These are phyloP conservation scores for Gaertneriomyces sp. DNA, from an alignment of 192 early-diverging fungal species.

Conservation along the genomic window DNA sequence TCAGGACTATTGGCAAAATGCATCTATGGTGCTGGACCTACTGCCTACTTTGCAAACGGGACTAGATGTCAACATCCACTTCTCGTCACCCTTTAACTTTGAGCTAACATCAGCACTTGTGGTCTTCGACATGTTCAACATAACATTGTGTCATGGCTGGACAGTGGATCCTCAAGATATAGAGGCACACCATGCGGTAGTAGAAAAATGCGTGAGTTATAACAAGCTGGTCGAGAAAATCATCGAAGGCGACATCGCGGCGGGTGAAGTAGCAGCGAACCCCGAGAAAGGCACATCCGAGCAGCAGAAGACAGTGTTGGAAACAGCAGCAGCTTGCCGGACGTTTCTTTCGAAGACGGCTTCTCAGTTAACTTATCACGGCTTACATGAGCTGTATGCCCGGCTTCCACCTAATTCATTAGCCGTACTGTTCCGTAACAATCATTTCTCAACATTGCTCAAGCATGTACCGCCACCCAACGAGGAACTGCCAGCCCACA, in stretches of 20 bases:
- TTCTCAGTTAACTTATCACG: conserved; percentile 81
- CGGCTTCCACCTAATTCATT: conserved; percentile 55
- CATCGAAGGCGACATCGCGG: conserved; percentile 50
- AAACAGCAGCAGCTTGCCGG: conserved; percentile 39
- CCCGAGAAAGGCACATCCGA: conserved; percentile 1
- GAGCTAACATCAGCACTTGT: conserved; percentile 61
- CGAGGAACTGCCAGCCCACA: not conserved
- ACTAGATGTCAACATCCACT: conserved; percentile 84
- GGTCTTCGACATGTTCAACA: conserved; percentile 76
- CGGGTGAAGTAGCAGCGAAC: not conserved
- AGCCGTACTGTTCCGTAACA: conserved; percentile 88
- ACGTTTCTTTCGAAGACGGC: conserved; percentile 71
- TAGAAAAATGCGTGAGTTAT: conserved; percentile 61
- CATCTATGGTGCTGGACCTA: no score
- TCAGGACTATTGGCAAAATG: no score
- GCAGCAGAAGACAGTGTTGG: not conserved
- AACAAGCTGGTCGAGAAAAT: conserved; percentile 78
- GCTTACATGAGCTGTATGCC: conserved; percentile 65
- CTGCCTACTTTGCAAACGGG: conserved; percentile 56
- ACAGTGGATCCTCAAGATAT: conserved; percentile 65
- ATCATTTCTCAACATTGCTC: conserved; percentile 60
- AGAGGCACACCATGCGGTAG: conserved; percentile 53
- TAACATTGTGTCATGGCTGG: conserved; percentile 90
- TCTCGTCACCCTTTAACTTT: conserved; percentile 72
- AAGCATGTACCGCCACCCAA: conserved; percentile 22